A percentile compares a stretch with the other conserved stretches of the same genome.
phyloP scores from a whole-genome alignment of 257 asterid species.

The Solanum sitiens region DNA sequence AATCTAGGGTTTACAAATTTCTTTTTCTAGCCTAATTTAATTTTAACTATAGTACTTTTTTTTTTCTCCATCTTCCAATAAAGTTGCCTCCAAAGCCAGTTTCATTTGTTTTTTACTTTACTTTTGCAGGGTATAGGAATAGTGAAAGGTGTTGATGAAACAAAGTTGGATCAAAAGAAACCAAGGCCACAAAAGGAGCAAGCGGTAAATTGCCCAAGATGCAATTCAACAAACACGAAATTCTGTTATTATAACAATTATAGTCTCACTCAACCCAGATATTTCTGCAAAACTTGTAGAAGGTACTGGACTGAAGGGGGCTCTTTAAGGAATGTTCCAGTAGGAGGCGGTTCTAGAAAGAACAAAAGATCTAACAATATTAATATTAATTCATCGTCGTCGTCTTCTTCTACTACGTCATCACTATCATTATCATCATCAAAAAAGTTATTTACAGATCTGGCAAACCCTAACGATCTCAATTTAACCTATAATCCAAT shows the following conservation, averaged over 20 bases:
- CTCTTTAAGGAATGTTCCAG: slow-evolving; percentile 67
- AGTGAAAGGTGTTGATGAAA: slow-evolving; percentile 19
- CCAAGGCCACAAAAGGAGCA: slow-evolving; percentile 61
- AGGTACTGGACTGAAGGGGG: slow-evolving; percentile 95
- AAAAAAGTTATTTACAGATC: slow-evolving; percentile 9
- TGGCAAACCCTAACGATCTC: slow-evolving; percentile 41
- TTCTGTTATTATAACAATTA: slow-evolving; percentile 88
- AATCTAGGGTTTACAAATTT: slow-evolving; percentile 15
- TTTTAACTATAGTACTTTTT: neutral
- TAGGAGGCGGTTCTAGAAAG: slow-evolving; percentile 84
- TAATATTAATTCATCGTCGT: neutral
- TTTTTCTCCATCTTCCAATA: slow-evolving; percentile 23
- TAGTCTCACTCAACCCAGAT: slow-evolving; percentile 75
- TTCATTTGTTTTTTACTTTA: slow-evolving; percentile 14
- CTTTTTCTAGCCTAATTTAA: slow-evolving; percentile 9
- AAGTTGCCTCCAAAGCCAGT: slow-evolving; percentile 9
- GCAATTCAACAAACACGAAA: slow-evolving; percentile 76
- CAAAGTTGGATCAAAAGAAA: slow-evolving; percentile 31
- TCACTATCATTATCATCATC: slow-evolving; percentile 17
- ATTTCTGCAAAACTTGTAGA: slow-evolving; percentile 78
- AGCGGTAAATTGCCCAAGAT: slow-evolving; percentile 71
- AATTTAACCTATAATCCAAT: slow-evolving; percentile 10
- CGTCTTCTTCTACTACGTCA: slow-evolving; percentile 14
- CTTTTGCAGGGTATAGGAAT: neutral
- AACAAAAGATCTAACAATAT: slow-evolving; percentile 28